Conservation (phyloP, 805 yeast genomes). For the Priceomyces melissophilus region DNA sequence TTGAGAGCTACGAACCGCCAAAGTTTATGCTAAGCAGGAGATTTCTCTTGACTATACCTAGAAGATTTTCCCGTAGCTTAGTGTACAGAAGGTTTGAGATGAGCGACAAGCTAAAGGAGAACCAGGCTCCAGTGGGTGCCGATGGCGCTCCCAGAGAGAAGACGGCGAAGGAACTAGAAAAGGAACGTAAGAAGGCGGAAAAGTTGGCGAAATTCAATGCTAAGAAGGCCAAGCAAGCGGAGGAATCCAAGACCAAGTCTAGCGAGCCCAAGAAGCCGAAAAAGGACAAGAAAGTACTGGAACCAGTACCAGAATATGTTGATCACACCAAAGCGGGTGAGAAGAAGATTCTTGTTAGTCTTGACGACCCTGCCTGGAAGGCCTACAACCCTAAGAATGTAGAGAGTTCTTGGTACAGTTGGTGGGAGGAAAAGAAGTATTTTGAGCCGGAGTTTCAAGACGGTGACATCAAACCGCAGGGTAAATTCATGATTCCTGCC, state of each 20-base stretch:
- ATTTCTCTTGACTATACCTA: slow-evolving; percentile 9
- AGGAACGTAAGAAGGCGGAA: slow-evolving; percentile 85
- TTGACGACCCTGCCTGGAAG: slow-evolving; percentile 90
- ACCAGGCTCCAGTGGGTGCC: slow-evolving; percentile 7
- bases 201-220: slow-evolving; percentile 85
- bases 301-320: slow-evolving; percentile 76
- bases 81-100: slow-evolving; percentile 2
- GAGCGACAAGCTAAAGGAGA: slow-evolving; percentile 7
- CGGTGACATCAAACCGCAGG: slow-evolving; percentile 78
- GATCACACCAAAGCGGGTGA: slow-evolving; percentile 87
- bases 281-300: slow-evolving; percentile 64
- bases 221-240: slow-evolving; percentile 61
- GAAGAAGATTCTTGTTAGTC: slow-evolving; percentile 79
- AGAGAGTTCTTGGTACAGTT: slow-evolving; percentile 94
- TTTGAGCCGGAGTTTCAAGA: slow-evolving; percentile 83
- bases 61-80: background rate
- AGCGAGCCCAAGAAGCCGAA: slow-evolving; percentile 59
- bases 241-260: slow-evolving; percentile 38
- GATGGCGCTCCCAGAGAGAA: slow-evolving; percentile 43
- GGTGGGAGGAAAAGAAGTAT: slow-evolving; percentile 91
- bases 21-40: slow-evolving; percentile 15
- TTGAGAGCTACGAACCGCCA: background rate
- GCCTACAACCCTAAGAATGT: slow-evolving; percentile 91
- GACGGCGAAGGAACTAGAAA: slow-evolving; percentile 79
- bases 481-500: slow-evolving; percentile 88